Percentiles rank a stretch among this genome's conserved stretches.
Evolutionary conservation across 2,329 filamentous ascomycete species (phyloP).

Genomic region (Colletotrichum spinosum): DNA sequence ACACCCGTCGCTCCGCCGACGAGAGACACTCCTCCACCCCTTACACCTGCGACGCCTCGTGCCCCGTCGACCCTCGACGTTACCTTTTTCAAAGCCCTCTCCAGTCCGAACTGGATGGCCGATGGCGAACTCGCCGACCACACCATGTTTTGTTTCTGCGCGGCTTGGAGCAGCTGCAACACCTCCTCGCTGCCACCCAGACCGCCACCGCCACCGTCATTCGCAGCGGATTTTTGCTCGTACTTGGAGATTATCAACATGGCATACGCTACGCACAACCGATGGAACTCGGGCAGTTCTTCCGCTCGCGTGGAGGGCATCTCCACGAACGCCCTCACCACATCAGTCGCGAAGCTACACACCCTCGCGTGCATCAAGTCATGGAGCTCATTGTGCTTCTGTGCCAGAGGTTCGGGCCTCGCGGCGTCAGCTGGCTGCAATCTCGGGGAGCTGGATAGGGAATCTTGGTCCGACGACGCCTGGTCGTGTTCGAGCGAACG

Average conservation of each 20-base stretch:
- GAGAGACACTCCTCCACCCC: not conserved
- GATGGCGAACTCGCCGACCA: constrained; percentile 30
- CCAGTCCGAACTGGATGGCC: constrained; percentile 33
- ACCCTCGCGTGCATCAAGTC: constrained; percentile 30
- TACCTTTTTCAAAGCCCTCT: constrained; percentile 34
- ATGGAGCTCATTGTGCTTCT: not conserved
- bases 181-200: constrained; percentile 19
- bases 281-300: constrained; percentile 35
- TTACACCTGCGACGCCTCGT: not conserved
- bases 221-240: constrained; percentile 16
- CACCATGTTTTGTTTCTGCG: constrained; percentile 30
- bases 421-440: constrained; percentile 17
- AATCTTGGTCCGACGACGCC: constrained; percentile 32
- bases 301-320: constrained; percentile 33
- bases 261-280: constrained; percentile 34
- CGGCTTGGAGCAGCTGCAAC: constrained; percentile 22
- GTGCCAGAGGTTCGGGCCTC: not conserved
- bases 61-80: constrained; percentile 14
- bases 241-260: constrained; percentile 36
- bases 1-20: not conserved
- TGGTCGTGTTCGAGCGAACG: constrained; percentile 31
- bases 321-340: constrained; percentile 31
- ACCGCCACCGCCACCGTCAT: not conserved
- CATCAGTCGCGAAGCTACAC: constrained; percentile 28
- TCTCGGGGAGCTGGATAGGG: constrained; percentile 29